These are phyloP conservation scores for Stachybotrys chartarum DNA, from an alignment of 2,329 filamentous ascomycete species.

Conservation along the genomic window DNA sequence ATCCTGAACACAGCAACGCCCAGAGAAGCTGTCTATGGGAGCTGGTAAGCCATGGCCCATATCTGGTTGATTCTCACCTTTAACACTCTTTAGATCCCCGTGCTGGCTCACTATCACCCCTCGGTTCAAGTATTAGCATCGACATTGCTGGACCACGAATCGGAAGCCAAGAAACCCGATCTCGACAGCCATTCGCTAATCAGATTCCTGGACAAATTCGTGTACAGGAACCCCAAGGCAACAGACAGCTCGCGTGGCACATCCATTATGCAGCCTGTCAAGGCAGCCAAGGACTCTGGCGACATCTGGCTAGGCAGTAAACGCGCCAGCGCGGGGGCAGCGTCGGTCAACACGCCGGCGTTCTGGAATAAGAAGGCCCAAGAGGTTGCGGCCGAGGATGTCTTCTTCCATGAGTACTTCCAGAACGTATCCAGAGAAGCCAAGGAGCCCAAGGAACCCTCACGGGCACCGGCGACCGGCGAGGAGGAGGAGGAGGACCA, in stretches of 20 bases:
- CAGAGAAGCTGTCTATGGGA: constrained; percentile 93
- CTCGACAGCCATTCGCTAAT: constrained; percentile 84
- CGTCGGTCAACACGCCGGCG: constrained; percentile 68
- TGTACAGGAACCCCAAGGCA: constrained; percentile 89
- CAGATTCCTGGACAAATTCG: constrained; percentile 94
- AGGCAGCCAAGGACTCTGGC: constrained; percentile 42
- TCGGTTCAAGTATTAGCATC: constrained; percentile 81
- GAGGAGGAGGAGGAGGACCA: constrained; percentile 45
- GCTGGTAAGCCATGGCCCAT: constrained; percentile 43
- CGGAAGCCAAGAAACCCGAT: constrained; percentile 81
- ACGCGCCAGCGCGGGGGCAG: constrained; percentile 22
- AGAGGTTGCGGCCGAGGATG: constrained; percentile 83
- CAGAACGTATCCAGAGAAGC: constrained; percentile 58
- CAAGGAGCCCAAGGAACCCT: constrained; percentile 44
- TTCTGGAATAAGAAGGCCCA: constrained; percentile 92
- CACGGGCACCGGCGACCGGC: constrained; percentile 24
- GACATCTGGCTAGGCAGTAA: constrained; percentile 51
- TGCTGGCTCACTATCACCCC: constrained; percentile 73
- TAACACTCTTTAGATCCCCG: constrained; percentile 23
- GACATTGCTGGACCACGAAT: constrained; percentile 60
- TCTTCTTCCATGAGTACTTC: constrained; percentile 99
- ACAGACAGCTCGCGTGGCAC: constrained; percentile 61
- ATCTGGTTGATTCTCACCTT: constrained; percentile 1
- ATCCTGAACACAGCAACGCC: constrained; percentile 90
- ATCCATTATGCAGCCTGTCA: constrained; percentile 94